Percentiles rank a stretch among this genome's conserved stretches.
Conservation (phyloP, 2,329 filamentous ascomycete genomes). For the Drechslerella coelobrocha region DNA sequence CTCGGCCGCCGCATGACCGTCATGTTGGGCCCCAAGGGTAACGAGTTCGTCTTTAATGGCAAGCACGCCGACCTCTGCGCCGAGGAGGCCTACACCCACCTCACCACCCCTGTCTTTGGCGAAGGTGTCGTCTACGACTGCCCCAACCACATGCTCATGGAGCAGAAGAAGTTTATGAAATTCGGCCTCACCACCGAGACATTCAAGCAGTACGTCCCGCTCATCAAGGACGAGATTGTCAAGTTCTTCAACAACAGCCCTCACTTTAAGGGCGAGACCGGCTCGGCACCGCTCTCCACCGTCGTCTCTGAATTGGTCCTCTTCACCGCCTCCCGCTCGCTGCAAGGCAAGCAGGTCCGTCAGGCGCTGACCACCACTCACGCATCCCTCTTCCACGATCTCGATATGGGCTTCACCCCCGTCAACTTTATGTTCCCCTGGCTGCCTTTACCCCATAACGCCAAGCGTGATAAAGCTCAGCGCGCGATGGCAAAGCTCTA, state of each 20-base stretch:
- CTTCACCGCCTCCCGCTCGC: constrained; percentile 77
- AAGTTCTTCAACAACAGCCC: constrained; percentile 68
- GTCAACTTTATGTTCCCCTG: constrained; percentile 84
- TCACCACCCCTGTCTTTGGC: constrained; percentile 76
- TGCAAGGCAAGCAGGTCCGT: constrained; percentile 79
- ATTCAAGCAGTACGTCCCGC: constrained; percentile 73
- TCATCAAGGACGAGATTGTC: constrained; percentile 74
- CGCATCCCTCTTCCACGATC: constrained; percentile 77
- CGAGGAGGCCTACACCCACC: constrained; percentile 84
- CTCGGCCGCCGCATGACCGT: constrained; percentile 90
- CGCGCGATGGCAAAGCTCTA: constrained; percentile 74
- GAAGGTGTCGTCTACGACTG: constrained; percentile 83
- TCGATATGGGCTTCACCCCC: constrained; percentile 78
- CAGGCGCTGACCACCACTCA: constrained; percentile 74
- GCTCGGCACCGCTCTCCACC: constrained; percentile 69
- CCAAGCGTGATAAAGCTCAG: constrained; percentile 73
- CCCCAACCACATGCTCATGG: constrained; percentile 83
- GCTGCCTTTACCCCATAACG: constrained; percentile 78
- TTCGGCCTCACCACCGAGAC: constrained; percentile 77
- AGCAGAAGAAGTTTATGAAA: constrained; percentile 92
- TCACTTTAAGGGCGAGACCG: constrained; percentile 67
- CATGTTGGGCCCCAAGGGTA: constrained; percentile 79
- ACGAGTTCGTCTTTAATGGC: constrained; percentile 90
- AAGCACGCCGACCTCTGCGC: constrained; percentile 89
- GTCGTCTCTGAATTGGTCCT: constrained; percentile 79